phyloP scores from a whole-genome alignment of 257 asterid genomes.

The Penstemon newberryi region DNA sequence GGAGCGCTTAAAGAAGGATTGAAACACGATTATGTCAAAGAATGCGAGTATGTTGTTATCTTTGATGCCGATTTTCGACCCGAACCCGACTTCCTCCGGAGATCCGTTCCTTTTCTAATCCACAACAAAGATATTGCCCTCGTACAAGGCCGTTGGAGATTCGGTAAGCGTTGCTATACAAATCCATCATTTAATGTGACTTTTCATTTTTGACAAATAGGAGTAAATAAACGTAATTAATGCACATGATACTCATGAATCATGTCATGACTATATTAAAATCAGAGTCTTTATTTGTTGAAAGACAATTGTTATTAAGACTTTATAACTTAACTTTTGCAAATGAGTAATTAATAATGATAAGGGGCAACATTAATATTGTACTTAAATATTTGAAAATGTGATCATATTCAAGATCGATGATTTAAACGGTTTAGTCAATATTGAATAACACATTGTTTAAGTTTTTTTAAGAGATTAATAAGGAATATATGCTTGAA shows the following conservation, averaged over 20 bases:
- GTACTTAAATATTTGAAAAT: too few relatives aligned
- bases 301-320: too few relatives aligned
- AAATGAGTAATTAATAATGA: too few relatives aligned
- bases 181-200: not conserved
- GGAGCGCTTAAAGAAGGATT: conserved; percentile 65
- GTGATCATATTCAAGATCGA: too few relatives aligned
- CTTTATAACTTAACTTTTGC: too few relatives aligned
- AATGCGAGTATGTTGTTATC: conserved; percentile 58
- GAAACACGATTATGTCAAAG: conserved; percentile 46
- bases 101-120: conserved; percentile 48
- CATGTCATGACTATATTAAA: not conserved
- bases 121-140: conserved; percentile 53
- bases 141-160: conserved; percentile 62
- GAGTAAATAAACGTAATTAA: too few relatives aligned
- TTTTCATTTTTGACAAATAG: not conserved
- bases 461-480: too few relatives aligned
- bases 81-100: conserved; percentile 53
- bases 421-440: too few relatives aligned
- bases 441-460: too few relatives aligned
- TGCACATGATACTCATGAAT: not conserved
- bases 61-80: conserved; percentile 63
- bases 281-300: too few relatives aligned
- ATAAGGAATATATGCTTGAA: too few relatives aligned
- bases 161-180: conserved; percentile 34
- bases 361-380: too few relatives aligned